These are phyloP conservation scores for Naumovozyma baii DNA, from an alignment of 805 yeast species.

Conservation along the genomic window DNA sequence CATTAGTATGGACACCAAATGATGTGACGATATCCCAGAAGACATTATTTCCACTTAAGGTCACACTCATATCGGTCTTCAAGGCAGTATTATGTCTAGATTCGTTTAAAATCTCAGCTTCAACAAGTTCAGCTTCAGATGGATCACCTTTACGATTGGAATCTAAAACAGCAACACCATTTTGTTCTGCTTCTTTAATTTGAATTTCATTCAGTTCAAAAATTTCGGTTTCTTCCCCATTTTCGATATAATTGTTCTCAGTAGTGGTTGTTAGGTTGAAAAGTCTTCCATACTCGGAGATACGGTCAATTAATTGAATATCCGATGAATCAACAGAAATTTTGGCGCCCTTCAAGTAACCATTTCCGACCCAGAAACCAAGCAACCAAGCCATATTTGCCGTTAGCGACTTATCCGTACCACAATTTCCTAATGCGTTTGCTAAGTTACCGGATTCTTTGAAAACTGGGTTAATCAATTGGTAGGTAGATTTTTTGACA, in stretches of 20 bases:
- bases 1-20: slow-evolving; percentile 1
- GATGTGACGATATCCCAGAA: slow-evolving; percentile 17
- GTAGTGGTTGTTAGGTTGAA: slow-evolving; percentile 3
- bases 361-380: slow-evolving; percentile 34
- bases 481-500: slow-evolving; percentile 29
- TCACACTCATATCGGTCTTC: neutral
- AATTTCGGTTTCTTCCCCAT: neutral
- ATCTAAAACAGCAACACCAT: slow-evolving; percentile 2
- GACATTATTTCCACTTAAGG: slow-evolving; percentile 6
- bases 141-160: slow-evolving; percentile 2
- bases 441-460: slow-evolving; percentile 24
- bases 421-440: slow-evolving; percentile 11
- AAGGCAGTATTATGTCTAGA: neutral
- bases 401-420: slow-evolving; percentile 13
- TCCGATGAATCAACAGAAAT: slow-evolving; percentile 20
- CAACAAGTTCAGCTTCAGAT: slow-evolving; percentile 1
- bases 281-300: slow-evolving; percentile 9
- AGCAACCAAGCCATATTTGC: slow-evolving; percentile 27
- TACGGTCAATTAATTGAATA: slow-evolving; percentile 12
- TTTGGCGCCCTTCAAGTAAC: slow-evolving; percentile 10
- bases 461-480: slow-evolving; percentile 31
- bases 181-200: neutral
- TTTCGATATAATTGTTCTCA: neutral
- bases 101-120: neutral
- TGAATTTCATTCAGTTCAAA: neutral